phyloP scores from a whole-genome alignment of 2,329 filamentous ascomycete genomes.

The Monosporascus sp. region DNA sequence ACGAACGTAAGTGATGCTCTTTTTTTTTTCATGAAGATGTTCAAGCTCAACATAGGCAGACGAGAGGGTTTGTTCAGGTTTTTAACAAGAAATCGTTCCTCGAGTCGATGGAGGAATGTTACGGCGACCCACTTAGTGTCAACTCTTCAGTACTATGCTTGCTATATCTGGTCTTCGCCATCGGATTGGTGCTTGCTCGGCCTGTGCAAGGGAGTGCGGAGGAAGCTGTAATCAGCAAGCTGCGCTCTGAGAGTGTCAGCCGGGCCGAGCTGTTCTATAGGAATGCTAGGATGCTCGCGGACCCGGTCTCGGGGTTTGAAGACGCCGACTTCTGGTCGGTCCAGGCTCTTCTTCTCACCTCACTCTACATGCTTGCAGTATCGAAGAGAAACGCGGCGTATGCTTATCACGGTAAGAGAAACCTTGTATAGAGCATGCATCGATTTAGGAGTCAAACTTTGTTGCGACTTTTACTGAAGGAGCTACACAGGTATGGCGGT shows the following conservation, averaged over 20 bases:
- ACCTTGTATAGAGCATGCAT: background rate
- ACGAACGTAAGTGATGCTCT: conserved; percentile 42
- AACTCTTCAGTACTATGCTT: conserved; percentile 51
- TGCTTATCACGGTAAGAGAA: conserved; percentile 49
- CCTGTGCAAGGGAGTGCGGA: conserved; percentile 45
- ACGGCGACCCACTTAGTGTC: conserved; percentile 45
- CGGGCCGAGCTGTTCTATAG: conserved; percentile 59
- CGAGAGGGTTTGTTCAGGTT: conserved; percentile 55
- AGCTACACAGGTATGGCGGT: conserved; percentile 52
- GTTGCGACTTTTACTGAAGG: conserved; percentile 6
- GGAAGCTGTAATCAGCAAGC: conserved; percentile 43
- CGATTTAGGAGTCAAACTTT: background rate
- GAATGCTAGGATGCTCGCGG: conserved; percentile 49
- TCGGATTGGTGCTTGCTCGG: conserved; percentile 55
- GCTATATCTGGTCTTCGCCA: conserved; percentile 57
- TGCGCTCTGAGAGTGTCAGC: conserved; percentile 43
- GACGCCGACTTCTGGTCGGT: conserved; percentile 61
- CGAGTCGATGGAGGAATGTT: conserved; percentile 45
- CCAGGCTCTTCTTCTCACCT: conserved; percentile 58
- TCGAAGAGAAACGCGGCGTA: conserved; percentile 60
- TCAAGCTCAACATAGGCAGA: conserved; percentile 34
- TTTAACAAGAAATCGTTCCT: conserved; percentile 49
- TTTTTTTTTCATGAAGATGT: background rate
- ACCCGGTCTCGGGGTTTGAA: conserved; percentile 46
- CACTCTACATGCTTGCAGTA: conserved; percentile 57